Evolutionary conservation across 2,329 filamentous ascomycete species (phyloP), one percentile per base, ranked within the genome.

Genomic region (Neopestalotiopsis sp.): DNA sequence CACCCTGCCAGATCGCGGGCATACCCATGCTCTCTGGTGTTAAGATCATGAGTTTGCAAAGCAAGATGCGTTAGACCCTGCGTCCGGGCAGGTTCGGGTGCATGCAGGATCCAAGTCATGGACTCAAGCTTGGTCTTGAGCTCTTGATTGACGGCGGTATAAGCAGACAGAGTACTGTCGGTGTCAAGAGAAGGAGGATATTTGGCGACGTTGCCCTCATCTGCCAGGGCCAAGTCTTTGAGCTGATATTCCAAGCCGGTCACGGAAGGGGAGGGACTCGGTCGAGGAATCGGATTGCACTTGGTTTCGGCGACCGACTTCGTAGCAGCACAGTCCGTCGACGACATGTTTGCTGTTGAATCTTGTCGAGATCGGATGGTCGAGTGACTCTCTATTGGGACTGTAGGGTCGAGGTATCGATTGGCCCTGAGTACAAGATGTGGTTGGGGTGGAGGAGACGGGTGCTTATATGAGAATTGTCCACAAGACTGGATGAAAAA

Each of bases 41-140:
- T 45, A 20, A 69, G 10, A n/a, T 78, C 52, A 4, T 68, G 69
- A 20, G 72, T 70, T 3, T 70, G 71, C 3, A 76, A 24, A 9
- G 74, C 73, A 6, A 68, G 52, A 34, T 66, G 63, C 1, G 75
- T 77, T 20, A 77, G 38, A 24, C 65, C 64, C 52, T 59, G 49
- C 17, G 7, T 34, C 38, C 63, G 68, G 28, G 30, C 13, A 10
- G 45, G 30, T 3, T 68, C 66, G 59, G 68, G 28, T 28, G 74
- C 72, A 68, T 73, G 49, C 58, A 70, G 67, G 20, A 71, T 4
- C 3, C 68, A 59, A 49, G 71, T 71, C 1, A 42, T 20, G 4
- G 73, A 20, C 13, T 70, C 14, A 56, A 30, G 12, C 56, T 20
- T 34, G 63, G 40, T 20, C 9, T 65, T 65, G n/a, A 49, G 34